Evolutionary conservation across 1,139 yeast genomes (phyloP), one percentile per base, ranked within the genome.

Genomic region (Groenewaldozyma sp.): DNA sequence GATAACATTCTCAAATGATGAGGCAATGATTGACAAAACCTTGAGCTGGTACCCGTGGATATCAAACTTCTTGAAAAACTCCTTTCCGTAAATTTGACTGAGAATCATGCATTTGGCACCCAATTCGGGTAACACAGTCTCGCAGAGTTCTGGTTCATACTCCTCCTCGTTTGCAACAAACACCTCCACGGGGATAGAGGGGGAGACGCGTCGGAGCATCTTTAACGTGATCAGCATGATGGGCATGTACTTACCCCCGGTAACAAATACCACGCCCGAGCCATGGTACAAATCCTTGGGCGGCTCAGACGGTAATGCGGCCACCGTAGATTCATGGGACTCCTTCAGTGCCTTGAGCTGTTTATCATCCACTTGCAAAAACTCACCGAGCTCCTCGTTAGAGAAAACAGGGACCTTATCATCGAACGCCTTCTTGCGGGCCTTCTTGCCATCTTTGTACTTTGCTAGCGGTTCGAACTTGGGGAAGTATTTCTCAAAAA

Each of bases 191-290:
- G 95, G 95, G 32, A 82, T 59, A 26, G 67, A 63, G 5, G 79
- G 73, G 0, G 87, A 86, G 16, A 73, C 60, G 14, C 76, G 70
- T 47, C 94, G 64, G 37, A 84, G 60, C 39, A 80, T 70, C 54
- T 74, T 72, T 45, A 84, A 70, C 1, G 91, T 76, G 21, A 81
- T 62, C 36, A 82, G 62, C 13, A 86, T 73, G 47, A 82, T 63
- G 71, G 93, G 79, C 54, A 82, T 79, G 63, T 78, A 82, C 49
- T 71, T 72, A 2, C 88, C 91, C 33, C 94, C 94, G 16, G 91
- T 91, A 28, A 82, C 88, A 52, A 76, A 79, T 1, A 83, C 94
- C 31, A 83, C 76, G 22, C 95, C 95, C 44, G 75, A 68, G 0
- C 88, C 88, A 9, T 45, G 35, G 43, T 55, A 59, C n/a, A 54